These are phyloP conservation scores for Thraustochytrium sp. DNA, from an alignment of 352 stramenopile genomes.

Conservation along the genomic window DNA sequence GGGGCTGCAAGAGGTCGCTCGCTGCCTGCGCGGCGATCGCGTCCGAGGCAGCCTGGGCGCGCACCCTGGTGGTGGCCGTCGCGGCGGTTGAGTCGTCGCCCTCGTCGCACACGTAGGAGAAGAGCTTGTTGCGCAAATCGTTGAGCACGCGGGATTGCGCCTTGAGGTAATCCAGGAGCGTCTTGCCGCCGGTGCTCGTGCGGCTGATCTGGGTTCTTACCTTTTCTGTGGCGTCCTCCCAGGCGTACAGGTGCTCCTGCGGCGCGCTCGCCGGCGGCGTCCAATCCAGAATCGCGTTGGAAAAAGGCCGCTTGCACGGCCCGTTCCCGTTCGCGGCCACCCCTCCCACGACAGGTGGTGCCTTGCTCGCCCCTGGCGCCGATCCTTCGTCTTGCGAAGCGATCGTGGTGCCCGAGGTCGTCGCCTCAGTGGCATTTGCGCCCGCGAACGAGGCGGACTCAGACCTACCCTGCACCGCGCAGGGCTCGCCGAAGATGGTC, in stretches of 20 bases:
- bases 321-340: background rate
- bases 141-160: background rate
- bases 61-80: background rate
- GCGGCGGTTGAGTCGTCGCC: background rate
- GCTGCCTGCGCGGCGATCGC: no score
- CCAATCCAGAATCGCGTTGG: background rate
- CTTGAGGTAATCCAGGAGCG: background rate
- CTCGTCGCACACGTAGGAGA: background rate
- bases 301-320: background rate
- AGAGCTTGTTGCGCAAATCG: background rate
- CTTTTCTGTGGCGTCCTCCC: background rate
- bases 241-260: background rate
- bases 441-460: background rate
- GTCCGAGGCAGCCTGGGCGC: background rate
- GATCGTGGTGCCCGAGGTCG: no score
- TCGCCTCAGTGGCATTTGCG: no score
- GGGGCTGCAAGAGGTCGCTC: no score
- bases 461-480: background rate
- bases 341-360: background rate
- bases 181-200: background rate
- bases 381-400: background rate
- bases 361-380: background rate
- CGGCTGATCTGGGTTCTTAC: background rate
- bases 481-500: conserved; percentile 14
- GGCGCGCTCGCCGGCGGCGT: background rate